Conservation (phyloP, 495 filamentous ascomycete genomes). For the Podospora conica region DNA sequence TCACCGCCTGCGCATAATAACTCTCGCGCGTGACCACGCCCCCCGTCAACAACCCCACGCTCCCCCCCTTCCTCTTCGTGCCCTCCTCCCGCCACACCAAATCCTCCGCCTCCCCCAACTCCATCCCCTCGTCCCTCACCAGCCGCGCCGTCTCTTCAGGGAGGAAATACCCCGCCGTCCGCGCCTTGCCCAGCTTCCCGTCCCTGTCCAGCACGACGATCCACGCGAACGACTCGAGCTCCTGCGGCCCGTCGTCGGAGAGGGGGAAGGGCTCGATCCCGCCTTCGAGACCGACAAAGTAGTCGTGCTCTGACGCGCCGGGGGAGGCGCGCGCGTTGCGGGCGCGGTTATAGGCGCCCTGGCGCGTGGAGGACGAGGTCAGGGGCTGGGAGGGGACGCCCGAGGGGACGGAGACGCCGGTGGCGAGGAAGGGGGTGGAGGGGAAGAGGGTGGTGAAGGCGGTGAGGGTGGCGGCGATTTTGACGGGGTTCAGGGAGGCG, state of each 20-base stretch:
- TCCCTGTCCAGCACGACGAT: conserved; percentile 16
- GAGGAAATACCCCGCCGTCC: conserved; percentile 25
- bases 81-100: conserved; percentile 16
- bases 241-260: neutral
- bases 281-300: conserved; percentile 28
- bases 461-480: conserved; percentile 17
- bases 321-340: conserved; percentile 11
- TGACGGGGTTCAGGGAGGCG: conserved; percentile 25
- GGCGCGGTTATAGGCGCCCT: conserved; percentile 23
- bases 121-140: conserved; percentile 15
- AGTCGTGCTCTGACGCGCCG: conserved; percentile 20
- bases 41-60: conserved; percentile 24
- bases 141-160: conserved; percentile 17
- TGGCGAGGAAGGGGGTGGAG: conserved; percentile 19
- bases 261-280: conserved; percentile 15
- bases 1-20: conserved; percentile 22
- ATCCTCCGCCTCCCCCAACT: conserved; percentile 22
- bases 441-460: conserved; percentile 28
- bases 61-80: conserved; percentile 21
- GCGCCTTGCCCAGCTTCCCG: conserved; percentile 20
- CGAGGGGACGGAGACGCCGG: conserved; percentile 25
- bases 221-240: conserved; percentile 28
- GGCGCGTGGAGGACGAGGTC: conserved; percentile 20
- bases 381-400: conserved; percentile 27
- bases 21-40: conserved; percentile 15